phyloP scores from a whole-genome alignment of 2,329 filamentous ascomycete genomes.

The Ophiobolus disseminans region DNA sequence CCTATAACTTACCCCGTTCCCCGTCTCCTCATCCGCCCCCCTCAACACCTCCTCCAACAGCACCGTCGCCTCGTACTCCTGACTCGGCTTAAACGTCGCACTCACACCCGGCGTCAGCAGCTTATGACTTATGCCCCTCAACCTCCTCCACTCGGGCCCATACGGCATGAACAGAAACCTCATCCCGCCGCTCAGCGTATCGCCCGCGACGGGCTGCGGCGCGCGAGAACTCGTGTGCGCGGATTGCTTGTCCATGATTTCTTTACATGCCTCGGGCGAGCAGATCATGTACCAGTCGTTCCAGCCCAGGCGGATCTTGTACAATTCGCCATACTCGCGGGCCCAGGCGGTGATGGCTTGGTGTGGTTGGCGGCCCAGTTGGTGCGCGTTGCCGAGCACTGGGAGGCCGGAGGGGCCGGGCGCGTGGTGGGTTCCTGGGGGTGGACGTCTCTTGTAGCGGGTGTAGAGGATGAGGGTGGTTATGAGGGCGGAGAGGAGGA shows the following conservation, averaged over 20 bases:
- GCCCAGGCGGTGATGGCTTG: slow-evolving; percentile 49
- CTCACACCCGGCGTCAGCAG: slow-evolving; percentile 48
- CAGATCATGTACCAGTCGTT: slow-evolving; percentile 57
- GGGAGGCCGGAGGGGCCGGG: slow-evolving; percentile 38
- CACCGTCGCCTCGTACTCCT: slow-evolving; percentile 57
- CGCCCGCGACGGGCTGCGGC: slow-evolving; percentile 50
- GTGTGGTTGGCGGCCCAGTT: slow-evolving; percentile 38
- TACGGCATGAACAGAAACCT: slow-evolving; percentile 54
- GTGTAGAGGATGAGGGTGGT: slow-evolving; percentile 19
- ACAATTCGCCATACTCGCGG: slow-evolving; percentile 54
- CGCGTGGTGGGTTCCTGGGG: slow-evolving; percentile 22
- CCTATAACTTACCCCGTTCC: slow-evolving; percentile 33
- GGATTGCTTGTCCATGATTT: slow-evolving; percentile 54
- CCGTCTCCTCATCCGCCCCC: slow-evolving; percentile 24
- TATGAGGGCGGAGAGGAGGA: slow-evolving; percentile 18
- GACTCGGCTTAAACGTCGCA: slow-evolving; percentile 52
- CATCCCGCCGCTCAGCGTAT: slow-evolving; percentile 51
- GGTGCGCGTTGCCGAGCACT: slow-evolving; percentile 39
- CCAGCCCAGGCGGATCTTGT: slow-evolving; percentile 54
- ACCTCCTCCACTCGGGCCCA: slow-evolving; percentile 49
- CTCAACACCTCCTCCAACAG: slow-evolving; percentile 52
- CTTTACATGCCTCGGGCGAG: slow-evolving; percentile 53
- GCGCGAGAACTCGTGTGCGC: slow-evolving; percentile 45
- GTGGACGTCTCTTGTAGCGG: slow-evolving; percentile 15
- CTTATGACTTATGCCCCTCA: slow-evolving; percentile 50